phyloP scores from a whole-genome alignment of 2,329 filamentous ascomycete genomes.

The Furcasterigmium furcatum region DNA sequence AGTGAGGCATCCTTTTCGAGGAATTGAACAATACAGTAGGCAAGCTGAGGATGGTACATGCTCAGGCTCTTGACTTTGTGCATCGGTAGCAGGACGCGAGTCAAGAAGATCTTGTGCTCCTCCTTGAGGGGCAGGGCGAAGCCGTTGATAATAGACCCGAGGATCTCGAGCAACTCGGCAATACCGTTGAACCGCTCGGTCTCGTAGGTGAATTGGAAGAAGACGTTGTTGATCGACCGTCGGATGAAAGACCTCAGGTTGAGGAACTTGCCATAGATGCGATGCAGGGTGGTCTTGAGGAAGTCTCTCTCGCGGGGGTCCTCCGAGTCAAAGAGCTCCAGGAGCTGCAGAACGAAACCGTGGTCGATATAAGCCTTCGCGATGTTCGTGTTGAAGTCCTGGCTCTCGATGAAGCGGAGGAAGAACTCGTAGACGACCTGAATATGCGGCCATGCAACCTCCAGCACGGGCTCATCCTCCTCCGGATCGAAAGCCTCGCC shows the following conservation, averaged over 20 bases:
- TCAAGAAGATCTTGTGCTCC: slow-evolving; percentile 97
- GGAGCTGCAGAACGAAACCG: slow-evolving; percentile 89
- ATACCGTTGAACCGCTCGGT: slow-evolving; percentile 98
- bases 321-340: slow-evolving; percentile 98
- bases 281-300: slow-evolving; percentile 93
- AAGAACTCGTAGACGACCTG: slow-evolving; percentile 99
- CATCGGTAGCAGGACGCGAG: slow-evolving; percentile 84
- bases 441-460: slow-evolving; percentile 98
- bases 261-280: slow-evolving; percentile 98
- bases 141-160: slow-evolving; percentile 98
- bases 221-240: slow-evolving; percentile 99
- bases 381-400: slow-evolving; percentile 99
- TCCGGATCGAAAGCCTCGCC: slow-evolving; percentile 98
- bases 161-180: slow-evolving; percentile 90
- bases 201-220: slow-evolving; percentile 99
- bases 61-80: slow-evolving; percentile 99
- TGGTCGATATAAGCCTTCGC: slow-evolving; percentile 99
- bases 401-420: slow-evolving; percentile 96
- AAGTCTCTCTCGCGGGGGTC: slow-evolving; percentile 96
- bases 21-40: slow-evolving; percentile 99
- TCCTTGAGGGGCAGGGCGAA: slow-evolving; percentile 96
- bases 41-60: slow-evolving; percentile 99
- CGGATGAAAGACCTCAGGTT: slow-evolving; percentile 96
- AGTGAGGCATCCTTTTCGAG: slow-evolving; percentile 95
- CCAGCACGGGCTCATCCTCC: slow-evolving; percentile 95